A percentile compares a stretch with the other conserved stretches of the same genome.
phyloP scores from a whole-genome alignment of 2,329 filamentous ascomycete species.

The Cladosporium sp. region DNA sequence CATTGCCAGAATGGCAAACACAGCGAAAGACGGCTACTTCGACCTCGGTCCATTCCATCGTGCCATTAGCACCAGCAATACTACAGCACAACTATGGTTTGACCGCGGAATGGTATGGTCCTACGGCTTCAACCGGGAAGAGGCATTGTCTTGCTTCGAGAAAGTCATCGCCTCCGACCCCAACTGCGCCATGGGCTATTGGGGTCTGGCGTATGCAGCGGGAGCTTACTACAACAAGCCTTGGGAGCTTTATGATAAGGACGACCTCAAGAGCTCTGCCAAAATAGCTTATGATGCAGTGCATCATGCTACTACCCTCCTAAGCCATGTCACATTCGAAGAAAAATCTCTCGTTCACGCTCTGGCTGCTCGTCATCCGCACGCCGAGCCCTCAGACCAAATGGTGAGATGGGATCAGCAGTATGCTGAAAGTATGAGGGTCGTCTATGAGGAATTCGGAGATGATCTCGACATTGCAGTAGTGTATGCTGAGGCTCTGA shows the following conservation, averaged over 20 bases:
- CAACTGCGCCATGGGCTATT: slow-evolving; percentile 60
- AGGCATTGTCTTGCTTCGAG: slow-evolving; percentile 62
- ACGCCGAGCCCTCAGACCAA: background rate
- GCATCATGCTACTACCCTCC: slow-evolving; percentile 36
- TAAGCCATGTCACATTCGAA: slow-evolving; percentile 37
- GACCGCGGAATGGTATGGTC: slow-evolving; percentile 68
- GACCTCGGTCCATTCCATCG: slow-evolving; percentile 58
- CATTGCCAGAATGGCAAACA: background rate
- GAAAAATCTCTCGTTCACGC: slow-evolving; percentile 64
- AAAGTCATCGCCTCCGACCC: slow-evolving; percentile 53
- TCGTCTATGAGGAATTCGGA: slow-evolving; percentile 49
- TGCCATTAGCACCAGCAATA: slow-evolving; percentile 50
- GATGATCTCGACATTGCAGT: slow-evolving; percentile 61
- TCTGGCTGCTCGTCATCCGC: slow-evolving; percentile 39
- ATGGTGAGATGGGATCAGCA: slow-evolving; percentile 48
- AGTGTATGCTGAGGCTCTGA: slow-evolving; percentile 61
- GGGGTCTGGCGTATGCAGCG: slow-evolving; percentile 66
- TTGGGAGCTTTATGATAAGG: slow-evolving; percentile 65
- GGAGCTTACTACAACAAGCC: slow-evolving; percentile 79
- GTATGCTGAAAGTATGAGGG: slow-evolving; percentile 60
- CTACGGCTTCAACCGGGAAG: slow-evolving; percentile 74
- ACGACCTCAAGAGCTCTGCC: slow-evolving; percentile 47
- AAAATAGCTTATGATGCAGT: slow-evolving; percentile 45
- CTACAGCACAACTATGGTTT: slow-evolving; percentile 62
- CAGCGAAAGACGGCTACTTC: slow-evolving; percentile 26